phyloP scores from a whole-genome alignment of 306 rosid species.

The Crataegus laevigata region DNA sequence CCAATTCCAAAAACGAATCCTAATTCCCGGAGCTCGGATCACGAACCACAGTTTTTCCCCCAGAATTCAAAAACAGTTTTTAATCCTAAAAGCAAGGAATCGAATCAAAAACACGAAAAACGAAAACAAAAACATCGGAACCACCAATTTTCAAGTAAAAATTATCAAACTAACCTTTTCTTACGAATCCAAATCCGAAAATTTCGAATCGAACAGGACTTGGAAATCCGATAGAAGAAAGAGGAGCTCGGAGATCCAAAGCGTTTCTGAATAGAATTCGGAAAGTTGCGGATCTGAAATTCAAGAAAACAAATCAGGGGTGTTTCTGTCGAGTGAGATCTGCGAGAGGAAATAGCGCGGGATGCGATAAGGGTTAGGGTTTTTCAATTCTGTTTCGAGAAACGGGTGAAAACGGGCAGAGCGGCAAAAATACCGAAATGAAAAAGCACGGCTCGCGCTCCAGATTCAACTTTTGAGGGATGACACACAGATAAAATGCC shows the following conservation, averaged over 20 bases:
- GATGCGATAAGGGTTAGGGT: slow-evolving; percentile 52
- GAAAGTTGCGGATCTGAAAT: slow-evolving; percentile 48
- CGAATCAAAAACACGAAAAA: background rate
- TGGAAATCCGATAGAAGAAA: background rate
- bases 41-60: background rate
- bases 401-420: slow-evolving; percentile 15
- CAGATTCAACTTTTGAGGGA: slow-evolving; percentile 52
- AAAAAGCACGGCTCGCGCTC: slow-evolving; percentile 60
- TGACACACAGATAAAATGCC: too few relatives aligned
- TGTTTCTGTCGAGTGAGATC: slow-evolving; percentile 19
- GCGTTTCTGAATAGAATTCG: slow-evolving; percentile 16
- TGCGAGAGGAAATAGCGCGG: background rate
- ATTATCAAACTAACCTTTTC: background rate
- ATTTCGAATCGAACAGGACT: background rate
- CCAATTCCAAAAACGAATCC: background rate
- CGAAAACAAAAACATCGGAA: background rate
- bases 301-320: slow-evolving; percentile 7
- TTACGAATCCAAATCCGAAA: background rate
- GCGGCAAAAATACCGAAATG: slow-evolving; percentile 62
- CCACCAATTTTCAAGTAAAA: background rate
- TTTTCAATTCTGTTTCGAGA: slow-evolving; percentile 25
- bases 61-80: background rate
- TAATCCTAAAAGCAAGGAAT: background rate
- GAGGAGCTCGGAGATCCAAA: background rate
- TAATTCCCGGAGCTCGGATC: background rate